Percentiles rank a stretch among this genome's conserved stretches.
These are phyloP conservation scores for Albugo candida DNA, from an alignment of 352 stramenopile species.

Conservation along the genomic window DNA sequence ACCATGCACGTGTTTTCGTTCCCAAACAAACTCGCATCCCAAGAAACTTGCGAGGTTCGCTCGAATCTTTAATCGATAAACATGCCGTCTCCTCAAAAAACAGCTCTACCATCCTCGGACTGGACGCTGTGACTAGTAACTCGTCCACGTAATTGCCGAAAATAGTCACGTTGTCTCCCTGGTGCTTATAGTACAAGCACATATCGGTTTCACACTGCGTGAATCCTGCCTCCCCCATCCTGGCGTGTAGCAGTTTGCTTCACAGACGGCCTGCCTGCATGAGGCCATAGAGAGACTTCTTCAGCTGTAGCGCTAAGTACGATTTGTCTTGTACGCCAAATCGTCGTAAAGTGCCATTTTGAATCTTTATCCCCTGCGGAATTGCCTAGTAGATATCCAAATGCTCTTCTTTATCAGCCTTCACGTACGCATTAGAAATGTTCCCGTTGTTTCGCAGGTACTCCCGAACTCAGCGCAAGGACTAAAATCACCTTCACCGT, in stretches of 20 bases:
- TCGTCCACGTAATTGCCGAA: not conserved
- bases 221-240: not conserved
- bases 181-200: not conserved
- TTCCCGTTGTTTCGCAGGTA: constrained; percentile 1
- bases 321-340: too few relatives aligned
- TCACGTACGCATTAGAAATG: constrained; percentile 4
- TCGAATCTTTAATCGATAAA: not conserved
- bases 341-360: too few relatives aligned
- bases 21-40: not conserved
- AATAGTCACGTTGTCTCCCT: not conserved
- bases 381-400: constrained; percentile 5
- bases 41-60: not conserved
- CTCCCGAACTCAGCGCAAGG: not conserved
- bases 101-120: not conserved
- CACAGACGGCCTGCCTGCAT: constrained; percentile 1
- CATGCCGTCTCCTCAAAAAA: not conserved
- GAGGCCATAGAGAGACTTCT: constrained; percentile 3
- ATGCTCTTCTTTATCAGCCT: not conserved
- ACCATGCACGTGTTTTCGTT: not conserved
- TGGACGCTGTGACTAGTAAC: not conserved
- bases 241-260: constrained; percentile 2
- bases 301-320: not conserved
- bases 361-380: not conserved
- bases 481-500: constrained; percentile 2
- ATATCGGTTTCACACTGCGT: not conserved